Base-by-base conservation (phyloP, 1,284 basidiomycete genomes). In the Amylostereum areolatum region DNA sequence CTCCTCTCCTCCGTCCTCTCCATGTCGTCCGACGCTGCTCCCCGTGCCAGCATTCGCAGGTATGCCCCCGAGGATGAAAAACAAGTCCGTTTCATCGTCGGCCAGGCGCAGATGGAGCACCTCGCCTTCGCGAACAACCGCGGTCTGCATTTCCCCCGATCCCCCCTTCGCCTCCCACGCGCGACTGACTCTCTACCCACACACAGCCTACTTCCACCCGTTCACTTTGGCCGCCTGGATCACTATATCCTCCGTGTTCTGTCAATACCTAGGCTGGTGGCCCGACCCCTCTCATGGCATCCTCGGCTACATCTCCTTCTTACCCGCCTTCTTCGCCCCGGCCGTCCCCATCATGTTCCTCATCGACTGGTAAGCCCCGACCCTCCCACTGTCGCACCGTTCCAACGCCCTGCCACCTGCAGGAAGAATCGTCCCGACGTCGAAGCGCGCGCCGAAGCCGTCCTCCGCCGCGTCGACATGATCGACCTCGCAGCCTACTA, bases 341-440 rank as follows among this genome's bases (percentile, higher is more conserved):
- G 76, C 79, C 2, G 74, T 89, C 18, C 84, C 85, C 0, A 58
- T 89, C 11, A 73, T 92, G 66, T 80, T 80, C 56, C 64, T 70
- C 24, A 69, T 85, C 43, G 89, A 92, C 61, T 91, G 87, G 87
- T 88, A 51, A 48, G 74, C 63, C 28, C 31, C 12, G 11, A 9
- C 2, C 27, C 24, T 28, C 36, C 25, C 6, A n/a, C 27, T 45
- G 28, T 45, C 34, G 30, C 42, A 27, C 28, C 9, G 37, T 33
- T 47, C 18, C 39, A 32, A 29, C 39, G 24, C 6, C 34, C 28
- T 35, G 51, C 36, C 40, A 51, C 9, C 5, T 46, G 6, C 49
- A 90, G 87, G 85, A 62, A 77, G 41, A 85, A 90, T 55, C 80
- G 87, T 5, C 77, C 78, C n/a, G 69, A 70, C 48, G 85, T 89